A percentile compares a stretch with the other conserved stretches of the same genome.
Conservation (phyloP, 257 asterid genomes). For the Striga asiatica region DNA sequence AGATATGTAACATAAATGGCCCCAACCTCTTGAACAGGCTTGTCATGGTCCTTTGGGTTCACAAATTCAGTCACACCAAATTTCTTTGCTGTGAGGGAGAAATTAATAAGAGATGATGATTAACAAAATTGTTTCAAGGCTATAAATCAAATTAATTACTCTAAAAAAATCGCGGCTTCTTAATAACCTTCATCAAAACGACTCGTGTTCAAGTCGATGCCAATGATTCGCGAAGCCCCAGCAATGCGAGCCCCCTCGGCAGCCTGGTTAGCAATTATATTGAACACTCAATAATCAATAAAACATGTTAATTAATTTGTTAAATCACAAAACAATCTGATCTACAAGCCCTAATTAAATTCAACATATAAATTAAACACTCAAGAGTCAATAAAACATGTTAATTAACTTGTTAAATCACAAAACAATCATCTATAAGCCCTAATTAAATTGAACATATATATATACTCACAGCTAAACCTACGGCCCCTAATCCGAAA, state of each 20-base stretch:
- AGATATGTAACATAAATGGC: not conserved
- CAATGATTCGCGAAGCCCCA: constrained; percentile 77
- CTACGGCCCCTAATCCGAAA: constrained; percentile 83
- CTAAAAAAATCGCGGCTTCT: too few relatives aligned
- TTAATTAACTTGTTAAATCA: not conserved
- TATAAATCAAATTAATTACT: not conserved
- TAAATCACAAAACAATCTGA: not conserved
- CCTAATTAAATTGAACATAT: too few relatives aligned
- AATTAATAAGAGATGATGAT: not conserved
- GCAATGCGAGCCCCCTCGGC: constrained; percentile 85
- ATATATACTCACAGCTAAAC: constrained; percentile 62
- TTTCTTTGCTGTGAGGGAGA: constrained; percentile 55
- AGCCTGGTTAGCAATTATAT: constrained; percentile 33
- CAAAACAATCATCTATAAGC: not conserved
- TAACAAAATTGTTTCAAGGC: not conserved
- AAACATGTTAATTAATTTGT: too few relatives aligned
- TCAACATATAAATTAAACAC: not conserved
- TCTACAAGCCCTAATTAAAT: too few relatives aligned
- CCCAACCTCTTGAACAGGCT: constrained; percentile 67
- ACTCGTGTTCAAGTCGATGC: constrained; percentile 53
- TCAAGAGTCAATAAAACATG: too few relatives aligned
- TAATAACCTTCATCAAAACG: constrained; percentile 28
- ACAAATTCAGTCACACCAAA: constrained; percentile 71
- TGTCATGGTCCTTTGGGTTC: constrained; percentile 69
- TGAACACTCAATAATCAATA: not conserved